phyloP scores from a whole-genome alignment of 2,329 filamentous ascomycete species.

The Colletotrichum sp. region DNA sequence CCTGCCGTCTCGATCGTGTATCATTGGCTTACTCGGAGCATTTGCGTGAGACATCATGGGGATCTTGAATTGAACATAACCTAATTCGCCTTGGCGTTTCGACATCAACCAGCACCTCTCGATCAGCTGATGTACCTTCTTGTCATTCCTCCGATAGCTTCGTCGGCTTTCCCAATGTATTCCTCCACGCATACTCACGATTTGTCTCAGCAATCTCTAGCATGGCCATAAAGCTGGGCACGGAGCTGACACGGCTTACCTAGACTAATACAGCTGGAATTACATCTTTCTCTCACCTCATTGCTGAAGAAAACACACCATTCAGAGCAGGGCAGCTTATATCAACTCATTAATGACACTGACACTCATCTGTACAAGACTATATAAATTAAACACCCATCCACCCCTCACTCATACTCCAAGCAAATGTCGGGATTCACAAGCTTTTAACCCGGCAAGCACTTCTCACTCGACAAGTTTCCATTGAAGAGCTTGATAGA shows the following conservation, averaged over 20 bases:
- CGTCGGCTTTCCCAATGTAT: neutral
- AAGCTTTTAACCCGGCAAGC: neutral
- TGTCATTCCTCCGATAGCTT: rapidly evolving
- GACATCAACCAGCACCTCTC: too few species aligned
- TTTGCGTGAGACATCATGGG: rapidly evolving
- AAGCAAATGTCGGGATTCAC: neutral
- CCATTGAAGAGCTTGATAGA: neutral
- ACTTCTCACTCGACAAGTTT: neutral
- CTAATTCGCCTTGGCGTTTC: too few species aligned
- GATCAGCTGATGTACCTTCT: too few species aligned
- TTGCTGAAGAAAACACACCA: neutral
- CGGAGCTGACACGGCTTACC: rapidly evolving
- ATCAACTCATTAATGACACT: rapidly evolving
- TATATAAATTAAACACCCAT: neutral
- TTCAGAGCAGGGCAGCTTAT: neutral
- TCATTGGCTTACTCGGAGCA: neutral
- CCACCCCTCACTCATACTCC: rapidly evolving
- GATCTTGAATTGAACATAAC: rapidly evolving
- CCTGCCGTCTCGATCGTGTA: too few species aligned
- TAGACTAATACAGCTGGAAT: rapidly evolving
- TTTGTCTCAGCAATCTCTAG: rapidly evolving
- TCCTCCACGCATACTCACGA: neutral
- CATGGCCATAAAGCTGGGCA: neutral
- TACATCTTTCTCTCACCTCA: neutral
- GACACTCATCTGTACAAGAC: neutral